Percentiles rank a stretch among this genome's conserved stretches.
Conservation (phyloP, 1,284 basidiomycete genomes). For the Bondarzewia mesenterica region DNA sequence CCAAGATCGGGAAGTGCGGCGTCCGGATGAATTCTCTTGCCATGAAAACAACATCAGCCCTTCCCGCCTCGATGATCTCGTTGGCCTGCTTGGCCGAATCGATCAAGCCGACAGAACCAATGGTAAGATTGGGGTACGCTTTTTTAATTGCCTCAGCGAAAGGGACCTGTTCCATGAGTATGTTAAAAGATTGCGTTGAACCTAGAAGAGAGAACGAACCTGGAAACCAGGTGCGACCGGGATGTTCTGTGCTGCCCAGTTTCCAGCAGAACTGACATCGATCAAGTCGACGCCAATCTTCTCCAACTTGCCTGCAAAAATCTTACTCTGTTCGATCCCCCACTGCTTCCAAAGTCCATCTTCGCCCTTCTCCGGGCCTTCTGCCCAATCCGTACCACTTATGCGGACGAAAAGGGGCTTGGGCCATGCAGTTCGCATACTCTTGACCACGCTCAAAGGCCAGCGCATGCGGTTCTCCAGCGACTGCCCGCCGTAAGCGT, state of each 20-base stretch:
- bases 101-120: conserved; percentile 73
- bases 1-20: conserved; percentile 47
- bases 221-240: conserved; percentile 56
- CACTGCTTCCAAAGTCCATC: conserved; percentile 57
- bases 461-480: conserved; percentile 70
- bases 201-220: conserved; percentile 23
- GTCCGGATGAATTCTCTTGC: conserved; percentile 58
- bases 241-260: conserved; percentile 57
- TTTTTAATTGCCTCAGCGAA: conserved; percentile 67
- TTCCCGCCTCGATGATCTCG: conserved; percentile 52
- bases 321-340: conserved; percentile 72
- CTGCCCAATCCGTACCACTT: conserved; percentile 74
- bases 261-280: conserved; percentile 65
- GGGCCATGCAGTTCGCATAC: conserved; percentile 48
- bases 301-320: conserved; percentile 48
- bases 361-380: conserved; percentile 52
- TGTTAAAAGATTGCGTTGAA: not conserved
- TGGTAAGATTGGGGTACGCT: conserved; percentile 42
- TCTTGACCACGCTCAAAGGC: conserved; percentile 48
- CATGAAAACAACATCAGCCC: conserved; percentile 63
- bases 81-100: conserved; percentile 60
- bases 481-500: conserved; percentile 63
- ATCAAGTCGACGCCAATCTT: conserved; percentile 65
- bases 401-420: conserved; percentile 73
- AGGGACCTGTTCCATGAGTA: conserved; percentile 38